Conservation (phyloP, 345 rosid genomes). For the Ricinus communis region DNA sequence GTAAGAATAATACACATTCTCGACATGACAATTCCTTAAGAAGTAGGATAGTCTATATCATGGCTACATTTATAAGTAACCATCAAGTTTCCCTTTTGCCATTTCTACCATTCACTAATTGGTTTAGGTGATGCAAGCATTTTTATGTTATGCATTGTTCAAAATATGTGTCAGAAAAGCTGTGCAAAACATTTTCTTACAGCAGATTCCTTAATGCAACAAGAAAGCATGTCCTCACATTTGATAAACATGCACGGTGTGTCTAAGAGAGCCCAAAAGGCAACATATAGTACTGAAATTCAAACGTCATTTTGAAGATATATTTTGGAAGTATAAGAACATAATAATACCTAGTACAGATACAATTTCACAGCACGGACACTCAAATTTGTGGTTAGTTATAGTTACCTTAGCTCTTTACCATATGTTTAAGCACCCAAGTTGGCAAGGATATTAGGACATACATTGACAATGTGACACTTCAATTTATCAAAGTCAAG, state of each 20-base stretch:
- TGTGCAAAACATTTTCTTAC: not conserved
- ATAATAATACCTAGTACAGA: not conserved
- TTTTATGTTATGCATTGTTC: not conserved
- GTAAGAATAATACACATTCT: not conserved
- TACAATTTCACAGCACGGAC: too few relatives aligned
- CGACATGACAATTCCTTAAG: not conserved
- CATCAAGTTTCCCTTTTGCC: not conserved
- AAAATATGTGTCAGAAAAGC: not conserved
- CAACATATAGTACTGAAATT: not conserved
- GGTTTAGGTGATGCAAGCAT: not conserved
- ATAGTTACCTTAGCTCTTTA: too few relatives aligned
- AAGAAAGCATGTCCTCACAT: too few relatives aligned
- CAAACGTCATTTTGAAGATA: not conserved
- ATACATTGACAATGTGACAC: not conserved
- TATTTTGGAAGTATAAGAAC: not conserved
- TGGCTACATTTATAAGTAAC: not conserved
- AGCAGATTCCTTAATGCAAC: not conserved
- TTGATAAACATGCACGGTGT: not conserved
- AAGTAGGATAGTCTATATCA: not conserved
- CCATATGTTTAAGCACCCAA: too few relatives aligned
- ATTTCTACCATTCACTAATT: not conserved
- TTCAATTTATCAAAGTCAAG: not conserved
- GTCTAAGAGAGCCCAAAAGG: not conserved
- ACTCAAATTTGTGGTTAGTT: too few relatives aligned
- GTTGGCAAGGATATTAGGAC: not conserved